Conservation (phyloP, 768 basidiomycete genomes). For the Lanmaoa pseudosensibilis region DNA sequence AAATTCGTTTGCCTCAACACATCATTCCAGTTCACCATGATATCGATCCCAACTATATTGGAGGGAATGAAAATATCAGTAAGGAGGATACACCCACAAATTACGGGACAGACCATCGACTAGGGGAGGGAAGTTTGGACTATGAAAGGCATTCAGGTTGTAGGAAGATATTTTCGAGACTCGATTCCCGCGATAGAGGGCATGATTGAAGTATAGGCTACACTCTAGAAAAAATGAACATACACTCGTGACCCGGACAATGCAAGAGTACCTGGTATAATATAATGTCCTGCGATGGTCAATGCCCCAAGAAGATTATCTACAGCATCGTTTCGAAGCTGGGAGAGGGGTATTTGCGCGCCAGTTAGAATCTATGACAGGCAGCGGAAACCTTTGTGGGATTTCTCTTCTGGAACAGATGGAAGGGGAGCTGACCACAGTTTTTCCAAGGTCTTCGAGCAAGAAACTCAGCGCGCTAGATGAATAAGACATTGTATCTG, state of each 20-base stretch:
- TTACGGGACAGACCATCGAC: slow-evolving; percentile 58
- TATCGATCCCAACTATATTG: slow-evolving; percentile 79
- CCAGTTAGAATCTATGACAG: slow-evolving; percentile 78
- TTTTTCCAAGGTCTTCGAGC: slow-evolving; percentile 90
- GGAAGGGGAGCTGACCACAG: slow-evolving; percentile 56
- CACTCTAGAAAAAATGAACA: slow-evolving; percentile 53
- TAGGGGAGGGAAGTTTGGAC: slow-evolving; percentile 80
- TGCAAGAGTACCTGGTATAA: slow-evolving; percentile 71
- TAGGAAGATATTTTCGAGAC: slow-evolving; percentile 81
- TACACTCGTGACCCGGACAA: not conserved
- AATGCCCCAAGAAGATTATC: slow-evolving; percentile 91
- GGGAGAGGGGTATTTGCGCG: slow-evolving; percentile 89
- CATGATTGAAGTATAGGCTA: slow-evolving; percentile 88
- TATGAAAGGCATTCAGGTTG: slow-evolving; percentile 80
- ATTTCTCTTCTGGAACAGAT: not conserved
- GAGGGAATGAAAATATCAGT: slow-evolving; percentile 6
- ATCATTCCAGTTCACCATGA: slow-evolving; percentile 85
- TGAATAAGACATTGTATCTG: slow-evolving; percentile 90
- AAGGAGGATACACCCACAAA: not conserved
- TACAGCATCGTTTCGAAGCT: slow-evolving; percentile 90
- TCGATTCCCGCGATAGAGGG: slow-evolving; percentile 81
- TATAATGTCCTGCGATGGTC: slow-evolving; percentile 85
- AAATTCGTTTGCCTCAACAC: slow-evolving; percentile 81
- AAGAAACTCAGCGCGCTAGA: slow-evolving; percentile 89
- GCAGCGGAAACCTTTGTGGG: not conserved